Base-by-base conservation (phyloP, 192 early-diverging fungal genomes). In the Backusella luteola region DNA sequence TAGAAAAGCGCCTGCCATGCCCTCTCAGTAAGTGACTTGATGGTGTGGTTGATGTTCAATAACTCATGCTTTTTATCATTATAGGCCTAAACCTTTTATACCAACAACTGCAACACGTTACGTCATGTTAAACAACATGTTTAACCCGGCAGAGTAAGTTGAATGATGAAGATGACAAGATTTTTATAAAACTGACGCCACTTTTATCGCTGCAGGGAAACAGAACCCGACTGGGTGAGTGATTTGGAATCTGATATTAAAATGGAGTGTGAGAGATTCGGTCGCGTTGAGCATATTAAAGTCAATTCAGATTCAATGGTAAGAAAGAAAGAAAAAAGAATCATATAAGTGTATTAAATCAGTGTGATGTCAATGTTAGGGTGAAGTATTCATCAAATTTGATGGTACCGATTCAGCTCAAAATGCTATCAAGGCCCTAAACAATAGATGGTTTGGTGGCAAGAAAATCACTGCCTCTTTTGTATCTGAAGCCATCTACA, bases 391-490 rank as follows among this genome's bases (percentile, higher is more conserved):
- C 76, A 79, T 98, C 71, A 92, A 93, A 79, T 98, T 95, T 87
- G 91, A 91, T 68, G 84, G 84, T 39, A 80, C 88, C 14, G 84
- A 86, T 34, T 84, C 92, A 44, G 92, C 93, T 9, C 84, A 90
- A 38, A 79, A 76, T 44, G 95, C 96, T 38, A 83, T 92, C 23
- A 82, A 87, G 67, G 88, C 90, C 12, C 85, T 98, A 73, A 90
- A 95, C 81, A 91, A 91, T 4, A 85, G 96, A 36, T 98, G 94
- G 90, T 98, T 98, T 87, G 94, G 92, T 75, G 95, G 95, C 34
- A 94, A 93, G 76, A 88, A 93, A 76, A 73, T 85, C 26, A 74
- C 73, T 52, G 79, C 77, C 9, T 46, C 63, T 17, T 88, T 78
- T 66, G 69, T 80, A 49, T 74, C 76, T 17, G 77, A 84, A 21